Conservation (phyloP, 179 eudicot genomes). For the Vitellaria paradoxa region DNA sequence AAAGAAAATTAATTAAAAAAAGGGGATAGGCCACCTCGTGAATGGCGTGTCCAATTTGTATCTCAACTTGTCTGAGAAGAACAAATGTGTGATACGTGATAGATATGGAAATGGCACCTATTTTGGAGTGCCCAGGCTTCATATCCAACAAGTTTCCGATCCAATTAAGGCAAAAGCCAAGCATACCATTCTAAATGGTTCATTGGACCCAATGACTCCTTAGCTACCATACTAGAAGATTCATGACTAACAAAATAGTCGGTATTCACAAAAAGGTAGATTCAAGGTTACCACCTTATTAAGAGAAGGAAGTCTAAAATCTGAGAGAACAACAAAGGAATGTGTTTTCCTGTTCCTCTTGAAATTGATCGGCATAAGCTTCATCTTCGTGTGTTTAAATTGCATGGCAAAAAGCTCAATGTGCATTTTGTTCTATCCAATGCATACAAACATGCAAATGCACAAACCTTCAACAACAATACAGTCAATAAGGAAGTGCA, state of each 20-base stretch:
- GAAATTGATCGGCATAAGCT: neutral
- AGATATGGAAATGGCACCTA: too few relatives aligned
- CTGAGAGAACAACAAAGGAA: neutral
- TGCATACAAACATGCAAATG: neutral
- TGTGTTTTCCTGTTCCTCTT: neutral
- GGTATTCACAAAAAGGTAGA: neutral
- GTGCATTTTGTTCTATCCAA: neutral
- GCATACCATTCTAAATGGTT: neutral
- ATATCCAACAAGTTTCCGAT: neutral
- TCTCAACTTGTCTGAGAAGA: too few relatives aligned
- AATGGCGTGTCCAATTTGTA: too few relatives aligned
- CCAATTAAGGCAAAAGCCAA: neutral
- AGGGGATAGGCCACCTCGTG: too few relatives aligned
- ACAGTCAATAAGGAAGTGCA: too few relatives aligned
- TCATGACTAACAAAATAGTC: neutral
- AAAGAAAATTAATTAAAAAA: too few relatives aligned
- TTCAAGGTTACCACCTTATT: conserved; percentile 1
- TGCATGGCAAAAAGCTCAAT: neutral
- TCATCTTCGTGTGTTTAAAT: neutral
- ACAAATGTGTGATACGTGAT: too few relatives aligned
- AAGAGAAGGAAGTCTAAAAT: neutral
- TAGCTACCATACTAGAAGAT: neutral
- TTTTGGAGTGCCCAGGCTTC: too few relatives aligned
- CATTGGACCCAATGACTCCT: too few relatives aligned
- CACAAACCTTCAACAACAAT: too few relatives aligned